These are phyloP conservation scores for Westerdykella sp. DNA, from an alignment of 2,329 filamentous ascomycete genomes.

Conservation along the genomic window DNA sequence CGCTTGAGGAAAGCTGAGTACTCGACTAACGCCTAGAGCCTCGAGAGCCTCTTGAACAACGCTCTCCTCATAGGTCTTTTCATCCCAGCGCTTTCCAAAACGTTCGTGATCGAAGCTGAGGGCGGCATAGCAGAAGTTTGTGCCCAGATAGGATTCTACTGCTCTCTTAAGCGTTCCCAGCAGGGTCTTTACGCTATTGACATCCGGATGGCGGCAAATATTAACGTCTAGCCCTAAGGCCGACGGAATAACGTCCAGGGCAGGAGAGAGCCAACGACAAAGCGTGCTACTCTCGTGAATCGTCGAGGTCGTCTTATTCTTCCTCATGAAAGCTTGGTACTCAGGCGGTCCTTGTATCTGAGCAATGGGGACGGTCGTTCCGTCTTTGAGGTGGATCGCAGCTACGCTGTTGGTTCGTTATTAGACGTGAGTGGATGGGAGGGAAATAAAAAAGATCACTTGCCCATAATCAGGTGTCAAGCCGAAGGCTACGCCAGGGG, in stretches of 20 bases:
- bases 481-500: conserved; percentile 8
- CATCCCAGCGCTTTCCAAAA: neutral
- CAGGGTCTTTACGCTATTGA: conserved; percentile 4
- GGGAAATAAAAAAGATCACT: neutral
- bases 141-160: conserved; percentile 11
- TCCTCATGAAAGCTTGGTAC: conserved; percentile 13
- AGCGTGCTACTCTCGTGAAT: neutral
- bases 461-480: conserved; percentile 11
- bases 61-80: neutral
- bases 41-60: conserved; percentile 8
- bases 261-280: conserved; percentile 6
- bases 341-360: conserved; percentile 6
- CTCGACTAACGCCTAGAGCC: conserved; percentile 8
- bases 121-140: conserved; percentile 8
- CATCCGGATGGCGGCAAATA: conserved; percentile 6
- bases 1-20: conserved; percentile 2
- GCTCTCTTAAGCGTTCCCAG: conserved; percentile 6
- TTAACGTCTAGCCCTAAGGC: conserved; percentile 1
- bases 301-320: conserved; percentile 2
- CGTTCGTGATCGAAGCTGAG: conserved; percentile 4
- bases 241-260: conserved; percentile 3
- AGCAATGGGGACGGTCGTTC: conserved; percentile 7
- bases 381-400: conserved; percentile 7
- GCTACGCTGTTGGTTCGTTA: conserved; percentile 4
- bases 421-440: neutral